Conservation (phyloP, 805 yeast species). For the Teunomyces tritomae region DNA sequence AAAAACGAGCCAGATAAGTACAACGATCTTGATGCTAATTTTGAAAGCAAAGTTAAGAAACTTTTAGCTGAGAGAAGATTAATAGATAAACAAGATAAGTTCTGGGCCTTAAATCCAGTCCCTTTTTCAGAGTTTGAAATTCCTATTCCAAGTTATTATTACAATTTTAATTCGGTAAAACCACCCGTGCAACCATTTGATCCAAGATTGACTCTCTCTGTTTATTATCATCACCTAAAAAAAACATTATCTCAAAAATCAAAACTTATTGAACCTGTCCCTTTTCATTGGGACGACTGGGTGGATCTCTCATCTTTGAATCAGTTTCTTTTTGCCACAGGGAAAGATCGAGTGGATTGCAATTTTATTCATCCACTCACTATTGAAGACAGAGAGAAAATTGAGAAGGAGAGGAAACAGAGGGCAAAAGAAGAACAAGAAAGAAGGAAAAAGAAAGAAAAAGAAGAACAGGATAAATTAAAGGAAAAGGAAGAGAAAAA, state of each 20-base stretch:
- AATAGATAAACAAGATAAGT: slow-evolving; percentile 23
- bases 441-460: slow-evolving; percentile 9
- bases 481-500: slow-evolving; percentile 9
- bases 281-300: slow-evolving; percentile 61
- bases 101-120: slow-evolving; percentile 11
- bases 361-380: slow-evolving; percentile 6
- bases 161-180: slow-evolving; percentile 5
- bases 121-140: neutral
- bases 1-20: neutral
- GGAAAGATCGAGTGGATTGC: slow-evolving; percentile 14
- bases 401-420: slow-evolving; percentile 8
- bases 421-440: slow-evolving; percentile 4
- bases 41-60: slow-evolving; percentile 11
- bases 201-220: slow-evolving; percentile 23
- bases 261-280: slow-evolving; percentile 16
- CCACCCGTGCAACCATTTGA: slow-evolving; percentile 24
- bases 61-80: slow-evolving; percentile 13
- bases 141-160: slow-evolving; percentile 12
- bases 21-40: slow-evolving; percentile 5
- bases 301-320: slow-evolving; percentile 44
- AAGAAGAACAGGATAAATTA: slow-evolving; percentile 6
- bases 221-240: slow-evolving; percentile 17
- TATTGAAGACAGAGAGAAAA: slow-evolving; percentile 14
- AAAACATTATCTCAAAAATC: neutral
- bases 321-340: slow-evolving; percentile 11